Evolutionary conservation across 2,329 filamentous ascomycete species (phyloP).

Genomic region (Nothophaeocryptopus gaeumannii): DNA sequence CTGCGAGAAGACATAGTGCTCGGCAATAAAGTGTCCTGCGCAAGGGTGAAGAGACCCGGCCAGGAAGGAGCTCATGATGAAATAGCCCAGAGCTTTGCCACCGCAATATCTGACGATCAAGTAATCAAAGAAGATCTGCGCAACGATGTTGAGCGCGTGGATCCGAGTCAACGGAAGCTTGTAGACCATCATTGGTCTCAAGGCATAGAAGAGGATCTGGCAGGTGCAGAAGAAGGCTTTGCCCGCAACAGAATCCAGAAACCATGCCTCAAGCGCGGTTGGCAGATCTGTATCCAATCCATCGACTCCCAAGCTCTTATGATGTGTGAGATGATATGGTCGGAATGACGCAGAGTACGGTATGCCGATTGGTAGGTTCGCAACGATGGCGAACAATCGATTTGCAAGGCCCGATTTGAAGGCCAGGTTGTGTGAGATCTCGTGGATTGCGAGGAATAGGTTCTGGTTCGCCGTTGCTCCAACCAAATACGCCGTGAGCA

Average conservation of each 20-base stretch:
- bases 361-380: conserved; percentile 91
- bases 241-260: conserved; percentile 90
- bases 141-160: conserved; percentile 75
- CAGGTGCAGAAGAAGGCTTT: conserved; percentile 99
- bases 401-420: conserved; percentile 80
- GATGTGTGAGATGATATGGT: conserved; percentile 96
- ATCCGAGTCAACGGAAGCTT: conserved; percentile 80
- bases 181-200: conserved; percentile 94
- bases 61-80: conserved; percentile 86
- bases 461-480: conserved; percentile 98
- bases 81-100: conserved; percentile 69
- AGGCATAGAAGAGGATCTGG: conserved; percentile 97
- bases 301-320: conserved; percentile 96
- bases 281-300: conserved; percentile 95
- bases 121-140: conserved; percentile 76
- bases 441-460: conserved; percentile 95
- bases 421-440: conserved; percentile 96
- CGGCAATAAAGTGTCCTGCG: conserved; percentile 96
- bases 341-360: conserved; percentile 96
- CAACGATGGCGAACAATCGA: conserved; percentile 82
- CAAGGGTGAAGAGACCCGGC: conserved; percentile 91
- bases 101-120: conserved; percentile 61
- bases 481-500: conserved; percentile 82
- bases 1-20: conserved; percentile 66
- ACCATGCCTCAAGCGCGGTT: conserved; percentile 82